Evolutionary conservation across 176 grass and related monocot genomes (phyloP).

Genomic region (Bromus sterilis): DNA sequence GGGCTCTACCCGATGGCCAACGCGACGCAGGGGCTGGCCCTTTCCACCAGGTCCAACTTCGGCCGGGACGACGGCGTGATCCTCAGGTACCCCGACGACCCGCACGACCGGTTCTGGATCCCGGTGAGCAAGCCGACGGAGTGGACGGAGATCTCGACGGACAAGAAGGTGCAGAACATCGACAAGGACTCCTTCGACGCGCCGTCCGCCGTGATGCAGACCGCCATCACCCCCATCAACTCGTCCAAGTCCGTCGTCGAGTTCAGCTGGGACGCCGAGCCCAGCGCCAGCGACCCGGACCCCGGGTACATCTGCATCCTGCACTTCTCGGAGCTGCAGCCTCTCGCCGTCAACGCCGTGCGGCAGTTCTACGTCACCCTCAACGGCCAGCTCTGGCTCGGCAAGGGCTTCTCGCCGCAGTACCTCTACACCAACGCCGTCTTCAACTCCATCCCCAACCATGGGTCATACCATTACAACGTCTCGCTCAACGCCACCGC

Average conservation of each 20-base stretch:
- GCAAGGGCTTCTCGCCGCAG: neutral
- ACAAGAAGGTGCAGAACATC: neutral
- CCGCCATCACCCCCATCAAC: constrained; percentile 30
- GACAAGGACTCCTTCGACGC: neutral
- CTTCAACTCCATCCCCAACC: neutral
- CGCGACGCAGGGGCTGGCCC: constrained; percentile 18
- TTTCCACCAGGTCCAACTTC: constrained; percentile 9
- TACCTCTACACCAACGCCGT: constrained; percentile 7
- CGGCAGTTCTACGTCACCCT: constrained; percentile 40
- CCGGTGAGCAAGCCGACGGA: neutral
- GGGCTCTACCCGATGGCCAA: constrained; percentile 4
- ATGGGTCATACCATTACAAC: neutral
- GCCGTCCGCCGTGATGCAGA: constrained; percentile 54
- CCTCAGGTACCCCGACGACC: constrained; percentile 44
- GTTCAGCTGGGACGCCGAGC: constrained; percentile 5
- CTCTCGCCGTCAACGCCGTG: neutral
- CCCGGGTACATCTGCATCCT: constrained; percentile 13
- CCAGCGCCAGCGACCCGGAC: neutral
- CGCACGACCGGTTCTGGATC: constrained; percentile 17
- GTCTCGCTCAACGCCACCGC: neutral
- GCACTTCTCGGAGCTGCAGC: constrained; percentile 36
- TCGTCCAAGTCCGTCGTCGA: constrained; percentile 33
- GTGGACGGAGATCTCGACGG: constrained; percentile 25
- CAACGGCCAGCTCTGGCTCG: neutral
- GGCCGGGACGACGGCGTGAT: neutral